Conservation (phyloP, 1,139 yeast species). For the Nakaseomyces kungkrabaensis region DNA sequence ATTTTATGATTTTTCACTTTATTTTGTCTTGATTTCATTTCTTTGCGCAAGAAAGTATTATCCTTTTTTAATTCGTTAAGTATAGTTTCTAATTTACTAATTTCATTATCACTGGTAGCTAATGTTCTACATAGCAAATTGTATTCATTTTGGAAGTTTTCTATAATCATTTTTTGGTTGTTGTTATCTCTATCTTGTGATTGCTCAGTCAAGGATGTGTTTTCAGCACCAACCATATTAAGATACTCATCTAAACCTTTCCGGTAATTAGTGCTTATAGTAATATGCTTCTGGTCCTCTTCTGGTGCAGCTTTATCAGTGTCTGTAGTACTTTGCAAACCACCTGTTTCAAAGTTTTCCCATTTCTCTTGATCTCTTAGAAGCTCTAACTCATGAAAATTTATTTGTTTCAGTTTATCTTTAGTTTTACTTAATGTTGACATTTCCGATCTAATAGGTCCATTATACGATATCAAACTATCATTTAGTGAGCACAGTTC, state of each 20-base stretch:
- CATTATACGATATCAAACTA: slow-evolving; percentile 19
- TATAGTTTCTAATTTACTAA: slow-evolving; percentile 15
- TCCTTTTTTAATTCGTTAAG: slow-evolving; percentile 19
- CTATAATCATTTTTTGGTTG: background rate
- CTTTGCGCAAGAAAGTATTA: slow-evolving; percentile 16
- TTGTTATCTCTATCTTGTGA: background rate
- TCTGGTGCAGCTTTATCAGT: background rate
- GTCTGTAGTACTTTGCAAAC: background rate
- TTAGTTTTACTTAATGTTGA: slow-evolving; percentile 9
- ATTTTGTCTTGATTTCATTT: slow-evolving; percentile 10
- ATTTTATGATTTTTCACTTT: slow-evolving; percentile 10
- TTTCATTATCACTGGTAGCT: slow-evolving; percentile 8
- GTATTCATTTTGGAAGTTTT: slow-evolving; percentile 3
- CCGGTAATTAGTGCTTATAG: slow-evolving; percentile 15
- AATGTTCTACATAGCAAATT: background rate
- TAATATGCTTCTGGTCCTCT: slow-evolving; percentile 1
- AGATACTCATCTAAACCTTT: slow-evolving; percentile 17
- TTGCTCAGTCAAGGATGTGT: slow-evolving; percentile 11
- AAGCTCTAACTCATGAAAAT: background rate
- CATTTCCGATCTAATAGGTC: slow-evolving; percentile 20
- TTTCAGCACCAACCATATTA: slow-evolving; percentile 18
- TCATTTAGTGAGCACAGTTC: slow-evolving; percentile 21
- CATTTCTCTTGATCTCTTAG: background rate
- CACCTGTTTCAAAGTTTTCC: background rate
- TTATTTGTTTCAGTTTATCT: slow-evolving; percentile 11